Conservation (phyloP, 139 green algal genomes). For the Raphidocelis subcapitata region DNA sequence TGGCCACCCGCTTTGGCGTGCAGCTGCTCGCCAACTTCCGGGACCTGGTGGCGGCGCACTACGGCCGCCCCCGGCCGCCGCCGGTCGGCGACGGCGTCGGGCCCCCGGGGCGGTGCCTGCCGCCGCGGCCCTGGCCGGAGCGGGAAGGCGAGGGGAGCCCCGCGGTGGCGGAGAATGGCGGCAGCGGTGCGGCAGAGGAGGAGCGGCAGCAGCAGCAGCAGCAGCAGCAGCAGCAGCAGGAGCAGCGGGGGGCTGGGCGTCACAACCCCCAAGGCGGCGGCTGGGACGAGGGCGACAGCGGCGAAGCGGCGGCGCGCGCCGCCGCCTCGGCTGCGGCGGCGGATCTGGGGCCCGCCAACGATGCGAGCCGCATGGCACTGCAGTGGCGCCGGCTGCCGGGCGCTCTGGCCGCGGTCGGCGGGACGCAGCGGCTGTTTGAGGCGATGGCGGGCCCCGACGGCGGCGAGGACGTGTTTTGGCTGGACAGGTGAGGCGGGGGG, state of each 20-base stretch:
- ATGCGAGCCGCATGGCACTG: slow-evolving; percentile 33
- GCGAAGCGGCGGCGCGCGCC: background rate
- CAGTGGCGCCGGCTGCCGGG: slow-evolving; percentile 29
- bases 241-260: too few relatives aligned
- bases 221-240: slow-evolving; percentile 7
- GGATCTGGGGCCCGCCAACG: too few relatives aligned
- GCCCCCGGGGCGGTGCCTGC: slow-evolving; percentile 12
- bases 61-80: background rate
- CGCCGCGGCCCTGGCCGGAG: background rate
- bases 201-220: background rate
- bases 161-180: background rate
- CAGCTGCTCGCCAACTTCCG: slow-evolving; percentile 88
- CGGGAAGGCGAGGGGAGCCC: background rate
- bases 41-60: slow-evolving; percentile 48
- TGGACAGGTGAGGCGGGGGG: slow-evolving; percentile 74
- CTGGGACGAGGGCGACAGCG: too few relatives aligned
- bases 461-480: slow-evolving; percentile 82
- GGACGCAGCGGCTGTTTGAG: slow-evolving; percentile 39
- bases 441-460: slow-evolving; percentile 30
- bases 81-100: slow-evolving; percentile 1
- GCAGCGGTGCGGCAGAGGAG: background rate
- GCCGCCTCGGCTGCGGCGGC: too few relatives aligned
- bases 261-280: too few relatives aligned
- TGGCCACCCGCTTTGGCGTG: slow-evolving; percentile 78
- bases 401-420: slow-evolving; percentile 23